Evolutionary conservation across 768 basidiomycete genomes (phyloP), one percentile per base, ranked within the genome.

Genomic region (Boletus eberwhitei): DNA sequence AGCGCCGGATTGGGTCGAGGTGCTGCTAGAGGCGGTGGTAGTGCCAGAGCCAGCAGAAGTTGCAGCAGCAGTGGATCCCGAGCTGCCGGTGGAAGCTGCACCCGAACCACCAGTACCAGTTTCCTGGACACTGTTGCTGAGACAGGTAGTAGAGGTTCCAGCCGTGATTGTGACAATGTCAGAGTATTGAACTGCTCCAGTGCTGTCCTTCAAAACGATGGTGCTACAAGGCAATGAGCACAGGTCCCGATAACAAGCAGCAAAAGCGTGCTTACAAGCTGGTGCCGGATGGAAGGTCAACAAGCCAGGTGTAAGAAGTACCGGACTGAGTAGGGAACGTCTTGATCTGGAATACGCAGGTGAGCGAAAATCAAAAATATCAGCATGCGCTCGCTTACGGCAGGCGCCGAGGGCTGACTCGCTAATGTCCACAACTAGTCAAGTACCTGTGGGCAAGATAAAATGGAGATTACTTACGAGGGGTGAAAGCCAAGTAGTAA

Each of bases 401-500:
- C 68, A 45, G 77, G 5, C 2, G 81, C 83, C 19, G 69, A 42
- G 0, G 77, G 58, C 59, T 87, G 82, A 22, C 79, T 81, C 55
- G 76, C 87, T 88, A 58, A 21, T 46, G 19, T 43, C 31, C 55
- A 34, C 34, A 29, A 4, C n/a, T 17, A 14, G 26, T 47, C 29
- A 17, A 32, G 46, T 7, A 12, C 35, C 21, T 22, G 16, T n/a
- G 7, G 4, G 9, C 8, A 24, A 24, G 14, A 31, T 3, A 11
- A 11, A 14, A 35, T 24, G 6, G 3, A 0, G 0, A 1, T 0
- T 0, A 59, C 79, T 32, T 58, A 88, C 87, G 84, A 45, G 87
- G 88, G 38, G 87, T 59, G 48, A 87, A 59, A 11, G 80, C 73
- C 47, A 88, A 52, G 66, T 73, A 90, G 71, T 79, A 90, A 1